Evolutionary conservation across 768 basidiomycete species (phyloP).

Genomic region (Peribolospora kevripleyi): DNA sequence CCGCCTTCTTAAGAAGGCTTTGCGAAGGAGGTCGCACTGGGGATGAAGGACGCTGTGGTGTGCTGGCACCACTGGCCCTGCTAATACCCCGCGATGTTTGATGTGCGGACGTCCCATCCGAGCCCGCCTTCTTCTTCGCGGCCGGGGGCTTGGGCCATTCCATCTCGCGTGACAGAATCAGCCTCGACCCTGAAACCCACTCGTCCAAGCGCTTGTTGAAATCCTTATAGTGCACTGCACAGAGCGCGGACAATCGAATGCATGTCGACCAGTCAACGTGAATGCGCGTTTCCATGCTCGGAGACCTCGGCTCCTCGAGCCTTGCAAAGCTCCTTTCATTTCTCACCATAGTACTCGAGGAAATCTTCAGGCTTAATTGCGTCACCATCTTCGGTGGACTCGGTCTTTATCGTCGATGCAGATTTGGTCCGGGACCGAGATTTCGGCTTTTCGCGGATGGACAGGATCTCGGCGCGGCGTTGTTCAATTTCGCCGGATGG

Average conservation of each 20-base stretch:
- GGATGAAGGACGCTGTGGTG: background rate
- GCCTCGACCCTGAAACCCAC: conserved; percentile 73
- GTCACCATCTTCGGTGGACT: conserved; percentile 29
- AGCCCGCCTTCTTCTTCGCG: conserved; percentile 14
- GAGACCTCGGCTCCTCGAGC: conserved; percentile 21
- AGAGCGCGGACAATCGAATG: conserved; percentile 42
- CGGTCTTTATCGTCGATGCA: no score
- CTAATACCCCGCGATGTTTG: background rate
- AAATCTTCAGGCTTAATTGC: no score
- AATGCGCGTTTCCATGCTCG: conserved; percentile 11
- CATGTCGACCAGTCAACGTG: conserved; percentile 25
- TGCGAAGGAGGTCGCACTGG: conserved; percentile 7
- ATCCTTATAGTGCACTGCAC: conserved; percentile 70
- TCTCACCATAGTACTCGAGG: background rate
- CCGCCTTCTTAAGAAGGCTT: conserved; percentile 23
- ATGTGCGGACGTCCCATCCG: background rate
- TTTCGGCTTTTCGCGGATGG: conserved; percentile 62
- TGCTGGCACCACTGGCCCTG: background rate
- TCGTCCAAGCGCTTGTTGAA: conserved; percentile 99
- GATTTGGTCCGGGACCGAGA: conserved; percentile 4
- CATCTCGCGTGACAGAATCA: conserved; percentile 60
- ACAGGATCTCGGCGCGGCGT: conserved; percentile 82
- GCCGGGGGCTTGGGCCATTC: conserved; percentile 45
- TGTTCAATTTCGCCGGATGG: conserved; percentile 56
- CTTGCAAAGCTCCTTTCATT: conserved; percentile 19